Conservation (phyloP, 768 basidiomycete species). For the Trametes punicea region DNA sequence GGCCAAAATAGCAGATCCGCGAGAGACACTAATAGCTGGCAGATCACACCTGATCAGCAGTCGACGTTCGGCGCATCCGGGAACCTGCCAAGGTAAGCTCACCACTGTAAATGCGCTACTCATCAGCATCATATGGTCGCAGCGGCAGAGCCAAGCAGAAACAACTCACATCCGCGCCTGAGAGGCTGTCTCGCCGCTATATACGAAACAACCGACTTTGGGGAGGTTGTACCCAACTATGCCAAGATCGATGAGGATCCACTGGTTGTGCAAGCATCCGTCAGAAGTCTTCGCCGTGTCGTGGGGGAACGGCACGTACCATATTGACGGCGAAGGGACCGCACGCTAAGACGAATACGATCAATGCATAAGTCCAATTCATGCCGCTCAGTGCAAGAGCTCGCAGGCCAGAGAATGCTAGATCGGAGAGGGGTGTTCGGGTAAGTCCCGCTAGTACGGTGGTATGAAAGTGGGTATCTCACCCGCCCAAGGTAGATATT, state of each 20-base stretch:
- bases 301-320: neutral
- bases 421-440: neutral
- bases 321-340: neutral
- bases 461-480: neutral
- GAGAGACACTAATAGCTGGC: too few species aligned
- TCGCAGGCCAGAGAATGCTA: neutral
- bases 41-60: too few species aligned
- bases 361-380: neutral
- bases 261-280: neutral
- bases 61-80: too few species aligned
- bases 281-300: neutral
- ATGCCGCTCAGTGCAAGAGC: neutral
- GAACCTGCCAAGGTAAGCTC: too few species aligned
- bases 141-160: too few species aligned
- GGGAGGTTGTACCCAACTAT: neutral
- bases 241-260: neutral
- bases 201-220: neutral
- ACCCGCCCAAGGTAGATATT: neutral
- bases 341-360: neutral
- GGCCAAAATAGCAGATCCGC: neutral
- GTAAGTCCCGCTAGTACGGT: neutral
- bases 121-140: neutral
- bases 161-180: neutral
- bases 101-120: too few species aligned
- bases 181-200: neutral